Evolutionary conservation across 2,329 filamentous ascomycete genomes (phyloP).

Genomic region (Clonostachys rosea): DNA sequence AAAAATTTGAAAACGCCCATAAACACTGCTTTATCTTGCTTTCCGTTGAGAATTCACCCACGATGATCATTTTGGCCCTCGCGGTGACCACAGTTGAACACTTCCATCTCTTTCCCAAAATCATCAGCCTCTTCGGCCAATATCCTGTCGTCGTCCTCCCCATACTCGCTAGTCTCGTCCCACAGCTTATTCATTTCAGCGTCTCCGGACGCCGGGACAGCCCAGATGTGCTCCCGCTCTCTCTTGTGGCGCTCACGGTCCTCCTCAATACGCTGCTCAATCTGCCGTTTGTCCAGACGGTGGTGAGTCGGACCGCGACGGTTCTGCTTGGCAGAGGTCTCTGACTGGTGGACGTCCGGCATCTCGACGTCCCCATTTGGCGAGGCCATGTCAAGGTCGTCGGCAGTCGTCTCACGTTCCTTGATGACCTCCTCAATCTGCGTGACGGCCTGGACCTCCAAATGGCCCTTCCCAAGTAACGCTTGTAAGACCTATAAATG

Average conservation of each 20-base stretch:
- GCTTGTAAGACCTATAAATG: constrained; percentile 58
- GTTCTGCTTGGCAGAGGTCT: not conserved
- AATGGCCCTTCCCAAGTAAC: constrained; percentile 65
- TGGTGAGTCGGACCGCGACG: constrained; percentile 21
- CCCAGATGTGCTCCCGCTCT: constrained; percentile 89
- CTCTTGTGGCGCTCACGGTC: constrained; percentile 93
- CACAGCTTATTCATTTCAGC: constrained; percentile 75
- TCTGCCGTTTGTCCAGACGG: constrained; percentile 74
- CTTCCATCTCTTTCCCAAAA: constrained; percentile 35
- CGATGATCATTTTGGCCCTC: too few species aligned
- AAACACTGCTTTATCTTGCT: too few species aligned
- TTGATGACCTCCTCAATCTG: constrained; percentile 83
- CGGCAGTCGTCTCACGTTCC: constrained; percentile 65
- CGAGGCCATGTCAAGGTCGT: constrained; percentile 48
- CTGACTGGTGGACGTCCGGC: constrained; percentile 19
- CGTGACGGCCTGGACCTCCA: constrained; percentile 67
- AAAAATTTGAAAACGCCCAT: too few species aligned
- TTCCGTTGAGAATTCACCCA: too few species aligned
- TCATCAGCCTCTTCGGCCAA: constrained; percentile 67
- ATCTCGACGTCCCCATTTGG: constrained; percentile 38
- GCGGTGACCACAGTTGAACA: constrained; percentile 5
- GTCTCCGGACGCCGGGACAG: constrained; percentile 59
- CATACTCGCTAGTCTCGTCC: constrained; percentile 83
- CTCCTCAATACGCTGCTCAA: constrained; percentile 95
- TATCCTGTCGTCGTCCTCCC: constrained; percentile 78